Conservation (phyloP, 129 eudicot genomes). For the Glebionis coronaria region DNA sequence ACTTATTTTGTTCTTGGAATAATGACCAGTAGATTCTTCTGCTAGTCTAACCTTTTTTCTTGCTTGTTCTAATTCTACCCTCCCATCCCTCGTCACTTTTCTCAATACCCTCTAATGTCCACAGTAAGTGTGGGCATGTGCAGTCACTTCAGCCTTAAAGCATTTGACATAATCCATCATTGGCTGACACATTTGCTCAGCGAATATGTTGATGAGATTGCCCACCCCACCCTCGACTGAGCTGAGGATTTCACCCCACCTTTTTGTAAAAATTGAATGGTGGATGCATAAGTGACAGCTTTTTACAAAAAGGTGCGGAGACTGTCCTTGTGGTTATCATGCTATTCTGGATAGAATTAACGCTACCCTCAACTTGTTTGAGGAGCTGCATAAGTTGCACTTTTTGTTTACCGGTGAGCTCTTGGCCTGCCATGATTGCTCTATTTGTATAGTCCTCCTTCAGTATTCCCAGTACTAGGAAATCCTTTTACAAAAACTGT, state of each 20-base stretch:
- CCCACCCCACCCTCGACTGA: slow-evolving; percentile 71
- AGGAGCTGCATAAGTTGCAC: slow-evolving; percentile 55
- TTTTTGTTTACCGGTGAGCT: slow-evolving; percentile 52
- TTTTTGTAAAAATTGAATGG: too few relatives aligned
- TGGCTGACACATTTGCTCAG: slow-evolving; percentile 55
- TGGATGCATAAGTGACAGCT: too few relatives aligned
- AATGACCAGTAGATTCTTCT: slow-evolving; percentile 37
- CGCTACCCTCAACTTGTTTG: slow-evolving; percentile 49
- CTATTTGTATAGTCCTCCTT: slow-evolving; percentile 49
- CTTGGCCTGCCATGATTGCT: slow-evolving; percentile 54
- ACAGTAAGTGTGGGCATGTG: slow-evolving; percentile 42
- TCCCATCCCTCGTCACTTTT: slow-evolving; percentile 40
- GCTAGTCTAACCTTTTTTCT: slow-evolving; percentile 39
- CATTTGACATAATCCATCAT: slow-evolving; percentile 55
- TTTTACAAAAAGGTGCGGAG: too few relatives aligned
- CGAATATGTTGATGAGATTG: slow-evolving; percentile 37
- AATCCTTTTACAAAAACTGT: slow-evolving; percentile 7
- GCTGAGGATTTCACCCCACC: slow-evolving; percentile 27
- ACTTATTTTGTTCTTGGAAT: slow-evolving; percentile 43
- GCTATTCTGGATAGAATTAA: slow-evolving; percentile 49
- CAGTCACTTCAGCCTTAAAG: slow-evolving; percentile 55
- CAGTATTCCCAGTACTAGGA: slow-evolving; percentile 18
- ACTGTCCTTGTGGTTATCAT: too few relatives aligned
- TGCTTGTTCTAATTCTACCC: slow-evolving; percentile 58
- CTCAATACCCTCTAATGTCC: slow-evolving; percentile 60